phyloP scores from a whole-genome alignment of 352 stramenopile genomes.

The Phytophthora boehmeriae region DNA sequence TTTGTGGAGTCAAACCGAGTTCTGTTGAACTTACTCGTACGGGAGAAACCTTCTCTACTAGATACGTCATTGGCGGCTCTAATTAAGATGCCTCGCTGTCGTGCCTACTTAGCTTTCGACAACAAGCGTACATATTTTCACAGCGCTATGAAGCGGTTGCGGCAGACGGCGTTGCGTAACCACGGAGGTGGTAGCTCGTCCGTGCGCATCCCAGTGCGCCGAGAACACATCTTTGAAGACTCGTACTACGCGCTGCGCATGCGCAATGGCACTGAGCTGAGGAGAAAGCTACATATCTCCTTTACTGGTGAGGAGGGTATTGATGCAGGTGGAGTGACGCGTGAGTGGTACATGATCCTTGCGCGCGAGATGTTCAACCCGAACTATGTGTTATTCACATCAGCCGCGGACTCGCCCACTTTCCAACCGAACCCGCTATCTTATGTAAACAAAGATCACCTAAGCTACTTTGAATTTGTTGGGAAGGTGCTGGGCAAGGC shows the following conservation, averaged over 20 bases:
- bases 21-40: constrained; percentile 97
- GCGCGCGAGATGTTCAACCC: constrained; percentile 99
- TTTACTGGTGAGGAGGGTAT: constrained; percentile 98
- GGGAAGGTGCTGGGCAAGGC: constrained; percentile 99
- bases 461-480: constrained; percentile 99
- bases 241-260: constrained; percentile 98
- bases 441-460: constrained; percentile 98
- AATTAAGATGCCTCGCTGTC: constrained; percentile 95
- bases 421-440: constrained; percentile 99
- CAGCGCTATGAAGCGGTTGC: constrained; percentile 92
- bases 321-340: constrained; percentile 97
- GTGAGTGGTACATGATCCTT: constrained; percentile 99
- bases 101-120: constrained; percentile 98
- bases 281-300: constrained; percentile 97
- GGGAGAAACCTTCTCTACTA: constrained; percentile 96
- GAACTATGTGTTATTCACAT: constrained; percentile 99
- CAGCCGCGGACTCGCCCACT: constrained; percentile 97
- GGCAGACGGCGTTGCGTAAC: constrained; percentile 80
- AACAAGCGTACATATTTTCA: constrained; percentile 99
- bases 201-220: constrained; percentile 89
- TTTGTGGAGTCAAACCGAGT: constrained; percentile 97
- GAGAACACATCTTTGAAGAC: constrained; percentile 99
- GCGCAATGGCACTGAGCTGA: constrained; percentile 96
- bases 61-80: constrained; percentile 96
- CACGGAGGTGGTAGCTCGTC: constrained; percentile 92